Conservation (phyloP, 176 grass and related monocot genomes). For the Bothriochloa decipiens region DNA sequence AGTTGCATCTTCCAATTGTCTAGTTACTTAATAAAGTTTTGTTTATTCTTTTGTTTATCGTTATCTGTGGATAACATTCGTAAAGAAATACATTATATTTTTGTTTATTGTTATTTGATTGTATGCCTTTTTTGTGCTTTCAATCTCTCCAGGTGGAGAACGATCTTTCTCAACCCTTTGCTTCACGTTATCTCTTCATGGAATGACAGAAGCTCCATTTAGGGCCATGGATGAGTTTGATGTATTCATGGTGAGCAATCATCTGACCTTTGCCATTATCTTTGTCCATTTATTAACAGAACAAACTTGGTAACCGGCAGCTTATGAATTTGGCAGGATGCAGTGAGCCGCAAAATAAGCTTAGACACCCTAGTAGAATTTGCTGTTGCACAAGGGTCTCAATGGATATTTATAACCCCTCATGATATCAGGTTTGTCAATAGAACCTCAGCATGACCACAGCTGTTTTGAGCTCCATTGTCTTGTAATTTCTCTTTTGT, state of each 20-base stretch:
- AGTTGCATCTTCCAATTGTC: background rate
- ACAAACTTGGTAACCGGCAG: slow-evolving; percentile 27
- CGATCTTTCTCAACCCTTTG: slow-evolving; percentile 96
- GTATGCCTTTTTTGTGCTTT: background rate
- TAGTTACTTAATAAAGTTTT: slow-evolving; percentile 5
- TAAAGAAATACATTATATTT: background rate
- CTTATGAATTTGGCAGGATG: slow-evolving; percentile 67
- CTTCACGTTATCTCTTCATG: slow-evolving; percentile 96
- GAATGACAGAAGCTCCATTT: slow-evolving; percentile 96
- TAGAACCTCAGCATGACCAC: background rate
- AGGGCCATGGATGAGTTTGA: slow-evolving; percentile 99
- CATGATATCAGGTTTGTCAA: slow-evolving; percentile 87
- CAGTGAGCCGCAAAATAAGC: slow-evolving; percentile 93
- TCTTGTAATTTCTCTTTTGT: background rate
- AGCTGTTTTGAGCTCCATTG: background rate
- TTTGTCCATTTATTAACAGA: slow-evolving; percentile 10
- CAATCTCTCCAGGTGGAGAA: slow-evolving; percentile 68
- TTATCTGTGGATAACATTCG: background rate
- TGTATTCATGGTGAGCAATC: slow-evolving; percentile 82
- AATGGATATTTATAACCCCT: slow-evolving; percentile 96
- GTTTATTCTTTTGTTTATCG: background rate
- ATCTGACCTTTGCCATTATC: background rate
- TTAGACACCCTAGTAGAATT: slow-evolving; percentile 93
- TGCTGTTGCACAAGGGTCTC: slow-evolving; percentile 75
- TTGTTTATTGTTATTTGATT: background rate